Conservation (phyloP, 345 rosid species). For the Melastoma malabathricum region DNA sequence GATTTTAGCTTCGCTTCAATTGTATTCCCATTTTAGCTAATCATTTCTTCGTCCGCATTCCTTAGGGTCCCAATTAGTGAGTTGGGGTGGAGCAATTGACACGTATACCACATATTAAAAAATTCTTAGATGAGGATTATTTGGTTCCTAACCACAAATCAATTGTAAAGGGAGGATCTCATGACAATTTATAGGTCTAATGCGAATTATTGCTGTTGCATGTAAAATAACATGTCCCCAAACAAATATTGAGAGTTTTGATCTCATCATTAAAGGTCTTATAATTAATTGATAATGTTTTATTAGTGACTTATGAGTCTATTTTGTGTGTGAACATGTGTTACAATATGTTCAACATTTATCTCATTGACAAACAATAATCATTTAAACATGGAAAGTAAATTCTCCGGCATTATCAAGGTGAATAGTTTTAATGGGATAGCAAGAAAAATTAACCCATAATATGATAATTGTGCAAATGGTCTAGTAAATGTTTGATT, state of each 20-base stretch:
- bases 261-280: neutral
- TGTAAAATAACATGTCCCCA: constrained; percentile 2
- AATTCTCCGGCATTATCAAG: constrained; percentile 10
- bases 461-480: constrained; percentile 1
- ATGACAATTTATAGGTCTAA: neutral
- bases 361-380: too few species aligned
- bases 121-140: neutral
- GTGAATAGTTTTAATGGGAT: constrained; percentile 4
- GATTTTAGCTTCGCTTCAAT: too few species aligned
- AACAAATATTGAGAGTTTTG: neutral
- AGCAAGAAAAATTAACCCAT: neutral
- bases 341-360: neutral
- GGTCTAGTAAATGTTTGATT: neutral
- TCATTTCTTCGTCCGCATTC: too few species aligned
- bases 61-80: neutral
- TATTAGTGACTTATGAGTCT: constrained; percentile 1
- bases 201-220: neutral
- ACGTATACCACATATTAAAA: neutral
- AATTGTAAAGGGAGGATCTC: neutral
- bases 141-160: neutral
- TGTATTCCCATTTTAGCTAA: too few species aligned
- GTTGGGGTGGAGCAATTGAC: neutral
- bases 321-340: constrained; percentile 7
- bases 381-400: neutral
- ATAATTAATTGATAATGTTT: constrained; percentile 4